Conservation (phyloP, 371 early-diverging fungal genomes). For the Rhizopus sp. region DNA sequence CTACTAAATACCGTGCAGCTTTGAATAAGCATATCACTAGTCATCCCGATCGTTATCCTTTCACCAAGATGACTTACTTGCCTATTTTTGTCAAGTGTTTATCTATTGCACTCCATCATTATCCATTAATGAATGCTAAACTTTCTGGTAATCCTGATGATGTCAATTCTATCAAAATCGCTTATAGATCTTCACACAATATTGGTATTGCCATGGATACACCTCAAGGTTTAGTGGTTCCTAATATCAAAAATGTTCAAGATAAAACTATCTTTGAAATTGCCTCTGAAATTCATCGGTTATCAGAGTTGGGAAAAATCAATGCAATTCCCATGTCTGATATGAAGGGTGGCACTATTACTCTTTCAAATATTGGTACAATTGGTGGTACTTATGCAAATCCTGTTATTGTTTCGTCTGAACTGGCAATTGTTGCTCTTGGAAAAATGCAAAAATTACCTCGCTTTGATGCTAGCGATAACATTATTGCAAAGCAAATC, state of each 20-base stretch:
- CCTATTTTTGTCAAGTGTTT: slow-evolving; percentile 95
- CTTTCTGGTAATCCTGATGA: slow-evolving; percentile 53
- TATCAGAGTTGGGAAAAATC: slow-evolving; percentile 72
- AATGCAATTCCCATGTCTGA: slow-evolving; percentile 71
- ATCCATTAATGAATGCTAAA: slow-evolving; percentile 86
- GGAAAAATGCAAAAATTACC: slow-evolving; percentile 87
- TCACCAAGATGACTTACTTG: slow-evolving; percentile 88
- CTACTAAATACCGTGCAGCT: slow-evolving; percentile 62
- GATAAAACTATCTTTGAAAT: slow-evolving; percentile 89
- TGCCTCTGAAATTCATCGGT: slow-evolving; percentile 80
- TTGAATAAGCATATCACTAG: slow-evolving; percentile 66
- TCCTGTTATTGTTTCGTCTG: slow-evolving; percentile 86
- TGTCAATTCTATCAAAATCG: slow-evolving; percentile 56
- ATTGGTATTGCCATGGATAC: slow-evolving; percentile 98
- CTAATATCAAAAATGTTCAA: slow-evolving; percentile 93
- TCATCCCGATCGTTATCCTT: slow-evolving; percentile 41
- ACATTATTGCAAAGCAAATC: slow-evolving; percentile 73
- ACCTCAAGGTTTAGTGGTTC: slow-evolving; percentile 90
- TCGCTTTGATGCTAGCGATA: slow-evolving; percentile 66
- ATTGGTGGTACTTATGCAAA: slow-evolving; percentile 91
- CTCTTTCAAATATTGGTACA: slow-evolving; percentile 94
- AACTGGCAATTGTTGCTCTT: slow-evolving; percentile 92
- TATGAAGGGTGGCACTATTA: slow-evolving; percentile 85
- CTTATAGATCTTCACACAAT: slow-evolving; percentile 82
- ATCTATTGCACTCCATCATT: slow-evolving; percentile 79